These are phyloP conservation scores for Boechera divaricarpa DNA, from an alignment of 345 rosid species.

Conservation along the genomic window DNA sequence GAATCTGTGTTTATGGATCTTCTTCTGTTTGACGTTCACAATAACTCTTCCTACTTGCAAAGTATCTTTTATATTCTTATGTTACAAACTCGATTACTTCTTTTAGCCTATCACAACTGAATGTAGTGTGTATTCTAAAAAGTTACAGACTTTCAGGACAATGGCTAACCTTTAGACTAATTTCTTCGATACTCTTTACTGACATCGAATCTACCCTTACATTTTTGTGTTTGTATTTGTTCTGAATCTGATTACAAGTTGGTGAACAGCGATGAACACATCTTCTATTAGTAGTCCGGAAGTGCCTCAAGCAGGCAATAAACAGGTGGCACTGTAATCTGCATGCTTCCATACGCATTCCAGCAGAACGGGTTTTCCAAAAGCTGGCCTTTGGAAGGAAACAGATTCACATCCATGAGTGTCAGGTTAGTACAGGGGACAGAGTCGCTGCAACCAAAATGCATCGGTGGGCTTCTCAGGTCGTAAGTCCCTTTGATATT, in stretches of 20 bases:
- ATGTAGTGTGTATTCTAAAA: conserved; percentile 24
- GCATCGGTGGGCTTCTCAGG: conserved; percentile 71
- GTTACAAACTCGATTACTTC: conserved; percentile 25
- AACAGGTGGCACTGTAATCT: conserved; percentile 58
- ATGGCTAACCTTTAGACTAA: conserved; percentile 12
- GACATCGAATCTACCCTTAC: conserved; percentile 10
- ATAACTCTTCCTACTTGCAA: neutral
- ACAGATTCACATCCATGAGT: conserved; percentile 63
- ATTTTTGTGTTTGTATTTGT: conserved; percentile 5
- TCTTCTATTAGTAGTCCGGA: conserved; percentile 36
- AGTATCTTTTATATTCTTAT: conserved; percentile 13
- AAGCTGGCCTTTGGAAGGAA: conserved; percentile 59
- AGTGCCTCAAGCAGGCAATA: conserved; percentile 57
- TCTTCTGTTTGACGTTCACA: neutral
- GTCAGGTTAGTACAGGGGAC: conserved; percentile 77
- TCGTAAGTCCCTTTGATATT: conserved; percentile 80
- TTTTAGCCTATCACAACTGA: conserved; percentile 8
- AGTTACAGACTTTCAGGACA: neutral
- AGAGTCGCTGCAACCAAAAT: conserved; percentile 80
- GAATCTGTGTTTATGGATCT: neutral
- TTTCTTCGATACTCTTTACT: conserved; percentile 16
- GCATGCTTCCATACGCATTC: conserved; percentile 75
- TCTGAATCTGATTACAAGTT: conserved; percentile 9
- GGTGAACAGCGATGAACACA: conserved; percentile 27
- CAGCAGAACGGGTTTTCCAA: conserved; percentile 67